These are phyloP conservation scores for Dissophora globulifera DNA, from an alignment of 192 early-diverging fungal genomes.

Conservation along the genomic window DNA sequence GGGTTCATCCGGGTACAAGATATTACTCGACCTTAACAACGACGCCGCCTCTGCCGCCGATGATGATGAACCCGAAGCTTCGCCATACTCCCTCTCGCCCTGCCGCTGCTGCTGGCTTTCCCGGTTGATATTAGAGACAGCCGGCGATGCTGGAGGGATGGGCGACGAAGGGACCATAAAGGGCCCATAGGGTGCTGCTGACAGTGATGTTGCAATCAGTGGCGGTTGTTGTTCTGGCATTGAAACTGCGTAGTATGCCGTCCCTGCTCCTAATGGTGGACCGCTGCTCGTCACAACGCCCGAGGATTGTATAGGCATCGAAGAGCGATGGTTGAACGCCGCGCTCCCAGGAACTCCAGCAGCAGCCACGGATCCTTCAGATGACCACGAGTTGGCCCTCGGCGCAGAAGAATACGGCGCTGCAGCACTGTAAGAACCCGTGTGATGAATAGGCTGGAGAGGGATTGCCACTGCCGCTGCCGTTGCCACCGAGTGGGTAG, in stretches of 20 bases:
- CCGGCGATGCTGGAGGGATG: background rate
- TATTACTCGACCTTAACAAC: background rate
- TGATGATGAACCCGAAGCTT: background rate
- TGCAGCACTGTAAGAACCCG: background rate
- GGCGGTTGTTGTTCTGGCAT: background rate
- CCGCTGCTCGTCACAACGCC: background rate
- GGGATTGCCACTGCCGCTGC: background rate
- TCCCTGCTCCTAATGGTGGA: too few relatives aligned
- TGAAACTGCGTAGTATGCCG: background rate
- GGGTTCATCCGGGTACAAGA: background rate
- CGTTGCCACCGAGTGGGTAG: background rate
- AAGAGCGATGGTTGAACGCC: background rate
- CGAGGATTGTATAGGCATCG: background rate
- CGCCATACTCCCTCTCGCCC: background rate
- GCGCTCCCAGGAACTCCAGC: background rate
- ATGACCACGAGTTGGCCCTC: conserved; percentile 1
- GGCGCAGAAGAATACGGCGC: background rate
- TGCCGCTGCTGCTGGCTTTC: background rate
- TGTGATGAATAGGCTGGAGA: background rate
- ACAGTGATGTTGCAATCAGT: conserved; percentile 6
- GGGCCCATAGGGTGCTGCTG: conserved; percentile 2
- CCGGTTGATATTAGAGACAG: background rate
- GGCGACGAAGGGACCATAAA: conserved; percentile 7
- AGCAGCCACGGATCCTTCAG: background rate
- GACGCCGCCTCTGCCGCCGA: too few relatives aligned